Conservation (phyloP, 352 stramenopile genomes). For the Achlya hypogyna region DNA sequence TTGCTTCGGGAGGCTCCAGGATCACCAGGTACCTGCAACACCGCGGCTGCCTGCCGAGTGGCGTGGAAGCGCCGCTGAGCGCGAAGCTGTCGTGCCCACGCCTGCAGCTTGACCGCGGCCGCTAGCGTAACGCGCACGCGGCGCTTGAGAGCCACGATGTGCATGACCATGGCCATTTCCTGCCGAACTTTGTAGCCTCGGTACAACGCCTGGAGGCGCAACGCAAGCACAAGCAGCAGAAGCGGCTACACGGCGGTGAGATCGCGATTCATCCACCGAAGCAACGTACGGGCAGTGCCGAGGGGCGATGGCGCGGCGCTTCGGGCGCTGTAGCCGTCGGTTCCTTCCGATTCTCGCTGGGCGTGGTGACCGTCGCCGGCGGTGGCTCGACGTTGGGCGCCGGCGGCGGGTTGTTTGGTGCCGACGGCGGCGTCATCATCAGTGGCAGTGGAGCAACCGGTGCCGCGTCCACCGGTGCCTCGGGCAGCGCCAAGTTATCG, state of each 20-base stretch:
- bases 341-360: too few relatives aligned
- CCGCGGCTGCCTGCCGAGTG: background rate
- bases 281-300: background rate
- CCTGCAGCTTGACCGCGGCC: background rate
- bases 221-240: background rate
- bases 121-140: background rate
- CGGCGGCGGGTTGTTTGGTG: too few relatives aligned
- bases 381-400: too few relatives aligned
- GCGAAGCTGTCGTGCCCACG: background rate
- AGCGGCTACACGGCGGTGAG: background rate
- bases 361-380: too few relatives aligned
- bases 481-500: background rate
- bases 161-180: constrained; percentile 2
- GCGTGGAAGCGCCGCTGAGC: background rate
- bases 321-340: too few relatives aligned
- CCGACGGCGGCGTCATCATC: background rate
- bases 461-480: background rate
- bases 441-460: background rate
- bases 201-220: background rate
- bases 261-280: background rate
- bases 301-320: too few relatives aligned
- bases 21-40: background rate
- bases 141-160: constrained; percentile 6
- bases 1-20: background rate
- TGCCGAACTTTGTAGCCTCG: background rate